Base-by-base conservation (phyloP, 768 basidiomycete species). In the Ramaria sp. region DNA sequence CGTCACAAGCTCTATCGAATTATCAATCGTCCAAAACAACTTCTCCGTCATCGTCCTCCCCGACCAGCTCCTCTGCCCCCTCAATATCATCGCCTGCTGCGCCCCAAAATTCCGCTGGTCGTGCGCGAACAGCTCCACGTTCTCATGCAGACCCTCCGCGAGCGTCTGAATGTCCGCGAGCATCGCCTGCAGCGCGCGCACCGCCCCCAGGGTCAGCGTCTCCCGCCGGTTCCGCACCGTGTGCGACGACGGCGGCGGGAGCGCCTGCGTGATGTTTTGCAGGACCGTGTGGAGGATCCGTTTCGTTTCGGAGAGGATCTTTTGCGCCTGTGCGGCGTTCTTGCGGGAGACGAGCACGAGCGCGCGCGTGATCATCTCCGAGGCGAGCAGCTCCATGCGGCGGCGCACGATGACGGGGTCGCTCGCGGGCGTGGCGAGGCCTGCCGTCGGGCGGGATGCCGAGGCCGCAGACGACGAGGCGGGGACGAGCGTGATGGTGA, bases 1-100 rank as follows among this genome's bases (percentile, higher is more conserved):
- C 54, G 85, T 81, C 64, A 84, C 87, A 63, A 94, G 80, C 73
- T 90, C 91, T 59, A 92, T 84, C 11, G 90, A 86, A 69, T 87
- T 86, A 65, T 97, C 94, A 56, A 86, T 85, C 38, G 88, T 89
- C 86, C 91, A 95, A 72, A 97, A 97, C 60, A 92, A 69, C 38
- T 87, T 78, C 68, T 99, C 96, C 20, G 89, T 96, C 15, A 89
- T 84, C 62, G 90, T 93, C 51, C 92, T 77, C 24, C 84, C 83
- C 60, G 84, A 96, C 95, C 95, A 98, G 66, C 88, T 88, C 70
- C 91, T 92, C 68, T 99, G 96, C 65, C 94, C 90, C 24, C 95
- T 80, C 12, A 99, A 74, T 57, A 98, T 91, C 84, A 96, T 94
- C 17, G 95, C 95, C 83, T 96, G 96, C 68, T 99, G 96, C 57